phyloP scores from a whole-genome alignment of 179 eudicot species.

The Amaranthus tricolor region DNA sequence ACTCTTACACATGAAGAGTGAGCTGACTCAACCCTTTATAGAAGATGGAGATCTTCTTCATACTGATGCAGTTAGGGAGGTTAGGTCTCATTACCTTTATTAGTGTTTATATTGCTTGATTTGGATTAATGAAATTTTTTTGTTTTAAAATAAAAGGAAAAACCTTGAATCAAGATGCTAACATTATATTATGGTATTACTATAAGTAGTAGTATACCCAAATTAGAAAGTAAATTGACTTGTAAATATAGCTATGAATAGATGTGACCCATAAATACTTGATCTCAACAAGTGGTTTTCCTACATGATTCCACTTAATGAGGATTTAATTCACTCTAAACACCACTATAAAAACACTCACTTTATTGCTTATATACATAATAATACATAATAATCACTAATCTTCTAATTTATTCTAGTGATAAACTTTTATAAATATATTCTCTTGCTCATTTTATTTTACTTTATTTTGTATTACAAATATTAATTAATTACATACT shows the following conservation, averaged over 20 bases:
- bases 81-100: too few relatives aligned
- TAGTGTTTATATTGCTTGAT: too few relatives aligned
- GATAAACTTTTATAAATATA: not conserved
- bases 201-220: not conserved
- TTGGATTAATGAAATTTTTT: not conserved
- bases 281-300: conserved; percentile 15
- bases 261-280: not conserved
- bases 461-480: not conserved
- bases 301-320: conserved; percentile 9
- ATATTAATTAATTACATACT: too few relatives aligned
- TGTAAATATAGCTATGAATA: not conserved
- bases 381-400: not conserved
- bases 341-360: not conserved
- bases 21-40: too few relatives aligned
- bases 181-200: too few relatives aligned
- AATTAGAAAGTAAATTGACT: conserved; percentile 18
- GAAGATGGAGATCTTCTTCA: too few relatives aligned
- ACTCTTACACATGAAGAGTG: too few relatives aligned
- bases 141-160: not conserved
- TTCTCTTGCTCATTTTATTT: not conserved
- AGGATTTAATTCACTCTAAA: not conserved
- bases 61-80: too few relatives aligned
- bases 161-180: too few relatives aligned
- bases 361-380: not conserved
- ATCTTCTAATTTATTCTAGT: not conserved